Base-by-base conservation (phyloP, 805 yeast genomes). In the Lipomyces mesembrius region DNA sequence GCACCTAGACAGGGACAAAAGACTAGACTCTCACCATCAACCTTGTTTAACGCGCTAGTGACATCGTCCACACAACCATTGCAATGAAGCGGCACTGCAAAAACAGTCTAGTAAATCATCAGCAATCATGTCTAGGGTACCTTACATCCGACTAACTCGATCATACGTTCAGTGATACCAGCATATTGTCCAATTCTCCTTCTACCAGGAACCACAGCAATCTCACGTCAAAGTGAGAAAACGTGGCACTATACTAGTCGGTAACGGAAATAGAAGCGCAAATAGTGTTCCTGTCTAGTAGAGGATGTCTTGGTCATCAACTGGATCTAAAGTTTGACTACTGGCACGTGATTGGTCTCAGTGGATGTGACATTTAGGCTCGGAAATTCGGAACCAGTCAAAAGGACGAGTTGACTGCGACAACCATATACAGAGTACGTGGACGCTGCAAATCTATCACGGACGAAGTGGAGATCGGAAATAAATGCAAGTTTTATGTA, bases 21-120 rank as follows among this genome's bases (percentile, higher is more conserved):
- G 20, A 11, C 27, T 32, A 11, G 37, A 34, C 3, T 12, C 52
- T 39, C 62, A 56, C 74, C 77, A 3, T 79, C 75, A 1, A 90
- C 75, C 1, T 79, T 74, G 17, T 80, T 74, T 20, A 94, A 80
- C 3, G 90, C 89, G 1, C 76, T 71, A 14, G 80, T 74, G 3
- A 92, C 88, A 1, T 87, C 83, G 1, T 83, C 82, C 12, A 88
- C 88, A 76, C 97, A 92, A 11, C 84, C 79, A 39, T 87, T 80
- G 75, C 98, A 94, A 68, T 88, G 88, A 84, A 94, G 81, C 6
- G 95, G 92, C 62, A 92, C 95, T 12, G 95, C 93, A 77, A 90
- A 92, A 7, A 90, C 91, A 3, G 94, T 86, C 80, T 89, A 5
- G 61, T 14, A 17, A 5, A 22, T 43, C 22, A 43, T 17, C 20